These are phyloP conservation scores for Ascochyta clinopodiicola DNA, from an alignment of 2,329 filamentous ascomycete species.

Conservation along the genomic window DNA sequence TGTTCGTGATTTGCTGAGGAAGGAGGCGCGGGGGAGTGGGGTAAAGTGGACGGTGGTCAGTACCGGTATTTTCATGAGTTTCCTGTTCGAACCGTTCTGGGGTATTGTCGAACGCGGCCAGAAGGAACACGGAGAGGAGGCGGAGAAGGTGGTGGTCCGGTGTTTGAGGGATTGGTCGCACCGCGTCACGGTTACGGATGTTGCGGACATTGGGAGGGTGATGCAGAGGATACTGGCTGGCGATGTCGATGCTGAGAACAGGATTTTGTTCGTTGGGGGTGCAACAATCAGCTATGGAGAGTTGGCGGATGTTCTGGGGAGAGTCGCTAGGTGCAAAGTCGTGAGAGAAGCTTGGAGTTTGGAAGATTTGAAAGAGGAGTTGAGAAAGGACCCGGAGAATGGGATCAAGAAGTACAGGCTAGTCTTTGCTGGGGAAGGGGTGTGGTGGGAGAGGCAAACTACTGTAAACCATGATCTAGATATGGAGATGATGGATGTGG, in stretches of 20 bases:
- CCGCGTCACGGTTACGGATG: slow-evolving; percentile 66
- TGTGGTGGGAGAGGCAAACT: slow-evolving; percentile 62
- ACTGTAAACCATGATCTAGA: slow-evolving; percentile 62
- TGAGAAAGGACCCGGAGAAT: slow-evolving; percentile 57
- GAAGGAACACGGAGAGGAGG: not conserved
- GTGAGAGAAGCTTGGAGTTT: slow-evolving; percentile 59
- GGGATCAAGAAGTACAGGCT: slow-evolving; percentile 65
- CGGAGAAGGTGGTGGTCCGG: slow-evolving; percentile 48
- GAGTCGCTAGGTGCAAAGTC: slow-evolving; percentile 52
- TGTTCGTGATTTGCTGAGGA: slow-evolving; percentile 37
- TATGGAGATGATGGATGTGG: slow-evolving; percentile 55
- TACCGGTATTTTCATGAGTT: slow-evolving; percentile 75
- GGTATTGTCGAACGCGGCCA: slow-evolving; percentile 62
- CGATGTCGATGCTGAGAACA: slow-evolving; percentile 39
- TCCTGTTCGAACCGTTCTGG: slow-evolving; percentile 69
- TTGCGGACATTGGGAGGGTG: slow-evolving; percentile 68
- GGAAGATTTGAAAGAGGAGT: slow-evolving; percentile 53
- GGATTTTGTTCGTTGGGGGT: slow-evolving; percentile 65
- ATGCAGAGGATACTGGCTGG: slow-evolving; percentile 61
- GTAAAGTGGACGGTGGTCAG: slow-evolving; percentile 70
- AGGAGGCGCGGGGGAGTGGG: slow-evolving; percentile 26
- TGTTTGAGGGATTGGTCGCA: slow-evolving; percentile 69
- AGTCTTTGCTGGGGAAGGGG: slow-evolving; percentile 66
- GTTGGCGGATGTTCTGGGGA: slow-evolving; percentile 62
- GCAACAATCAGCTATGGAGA: slow-evolving; percentile 66